Evolutionary conservation across 371 early-diverging fungal species (phyloP), one percentile per base, ranked within the genome.

Genomic region (Umbelopsis sp.): DNA sequence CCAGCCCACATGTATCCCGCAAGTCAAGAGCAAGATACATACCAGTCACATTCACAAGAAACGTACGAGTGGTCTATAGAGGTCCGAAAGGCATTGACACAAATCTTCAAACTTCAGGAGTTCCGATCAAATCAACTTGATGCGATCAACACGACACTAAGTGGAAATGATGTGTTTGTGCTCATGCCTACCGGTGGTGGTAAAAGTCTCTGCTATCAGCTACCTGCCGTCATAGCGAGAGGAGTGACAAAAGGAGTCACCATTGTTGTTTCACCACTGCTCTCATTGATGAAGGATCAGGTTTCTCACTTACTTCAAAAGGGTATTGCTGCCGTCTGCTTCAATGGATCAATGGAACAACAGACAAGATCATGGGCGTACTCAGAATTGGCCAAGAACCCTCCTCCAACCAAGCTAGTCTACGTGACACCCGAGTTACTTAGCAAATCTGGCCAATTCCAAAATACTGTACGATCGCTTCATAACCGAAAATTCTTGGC

Each of bases 151-250:
- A 92, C 96, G 0, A 92, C 95, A 1, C 78, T 99, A 9, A 71
- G 82, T 1, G 95, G 96, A 1, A 86, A 92, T 51, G 99, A 99
- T 73, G 92, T 94, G 0, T 99, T 99, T 90, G 97, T 99, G 44
- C 78, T 99, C 46, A 99, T 99, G 99, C 99, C 99, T 2, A 99
- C 99, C 1, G 99, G 99, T 44, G 99, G 99, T 0, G 99, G 99
- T 8, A 99, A 99, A 79, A 93, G 94, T 75, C 77, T 99, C 37
- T 99, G 99, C 75, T 99, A 97, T 78, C 99, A 99, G 76, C 84
- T 99, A 24, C 99, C 99, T 4, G 97, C 99, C 6, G 73, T 93
- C 14, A 75, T 96, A 25, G 81, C 90, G 29, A 67, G 63, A 10
- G 69, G 69, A 22, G 44, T 73, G 20, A 77, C 73, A 48, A 88